Evolutionary conservation across 331 rosid species (phyloP), one percentile per base, ranked within the genome.

Genomic region (Quercus tomentella): DNA sequence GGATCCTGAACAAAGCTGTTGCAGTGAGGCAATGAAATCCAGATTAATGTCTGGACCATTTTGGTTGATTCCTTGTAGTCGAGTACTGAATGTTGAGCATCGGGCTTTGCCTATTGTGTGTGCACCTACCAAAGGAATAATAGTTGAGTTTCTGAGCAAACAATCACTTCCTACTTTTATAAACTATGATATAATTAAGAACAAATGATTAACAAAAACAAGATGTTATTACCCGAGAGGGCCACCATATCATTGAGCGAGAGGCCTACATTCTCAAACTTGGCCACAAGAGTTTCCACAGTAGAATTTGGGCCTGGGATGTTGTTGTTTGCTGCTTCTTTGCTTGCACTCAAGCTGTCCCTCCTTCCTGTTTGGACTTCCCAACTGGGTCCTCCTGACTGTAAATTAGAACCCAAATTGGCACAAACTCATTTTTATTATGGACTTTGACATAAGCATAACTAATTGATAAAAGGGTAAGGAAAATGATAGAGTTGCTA

Each of bases 301-400:
- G 94, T 89, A 4, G 99, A 95, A 77, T 91, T 95, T 52, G 99
- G 98, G 9, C 78, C 88, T 70, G 97, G 97, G 58, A 95, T 88
- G 86, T 93, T 87, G 75, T 84, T 88, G 57, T 87, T 91, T 75
- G 98, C 96, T 56, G 86, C 86, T 71, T 56, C 63, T 89, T 84
- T 90, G 85, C 86, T 92, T 0, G 93, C 94, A 7, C 76, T 83
- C 31, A 90, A 75, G 77, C 91, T 73, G 72, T 90, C 99, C 78
- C 73, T 86, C 86, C 96, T 91, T 81, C 99, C 97, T 84, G 76
- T 82, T 80, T 90, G 87, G n/a, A 91, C 91, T 71, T 87, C 91
- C 99, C 94, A 95, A 25, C 86, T 75, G 8, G 96, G 99, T 21
- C 98, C 96, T 41, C 98, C 98, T 0, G 99, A 91, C 96, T 95